Conservation (phyloP, 768 basidiomycete genomes). For the Russula olivacea region DNA sequence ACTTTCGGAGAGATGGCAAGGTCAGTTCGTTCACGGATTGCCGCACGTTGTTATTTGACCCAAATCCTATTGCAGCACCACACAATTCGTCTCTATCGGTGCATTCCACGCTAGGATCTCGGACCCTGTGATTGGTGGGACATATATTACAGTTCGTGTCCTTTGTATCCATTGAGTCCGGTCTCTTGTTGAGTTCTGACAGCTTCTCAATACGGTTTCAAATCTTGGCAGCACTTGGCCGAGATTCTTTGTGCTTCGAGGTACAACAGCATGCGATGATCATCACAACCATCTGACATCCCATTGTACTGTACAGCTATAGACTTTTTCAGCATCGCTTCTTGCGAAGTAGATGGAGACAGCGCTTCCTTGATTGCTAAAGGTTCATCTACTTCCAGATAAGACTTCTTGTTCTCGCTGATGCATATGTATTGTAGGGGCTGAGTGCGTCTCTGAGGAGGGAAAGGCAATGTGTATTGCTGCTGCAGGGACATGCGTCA, state of each 20-base stretch:
- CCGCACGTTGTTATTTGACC: slow-evolving; percentile 16
- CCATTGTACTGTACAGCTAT: slow-evolving; percentile 50
- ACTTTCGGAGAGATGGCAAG: slow-evolving; percentile 78
- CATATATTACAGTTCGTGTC: slow-evolving; percentile 90
- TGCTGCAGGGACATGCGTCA: slow-evolving; percentile 73
- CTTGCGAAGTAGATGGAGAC: slow-evolving; percentile 65
- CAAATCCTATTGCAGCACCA: slow-evolving; percentile 51
- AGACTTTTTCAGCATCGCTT: slow-evolving; percentile 80
- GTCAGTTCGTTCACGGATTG: slow-evolving; percentile 41
- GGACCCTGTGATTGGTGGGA: slow-evolving; percentile 94
- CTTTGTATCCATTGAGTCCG: neutral
- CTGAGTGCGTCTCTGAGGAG: slow-evolving; percentile 89
- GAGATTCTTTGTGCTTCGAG: slow-evolving; percentile 89
- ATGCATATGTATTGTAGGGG: slow-evolving; percentile 39
- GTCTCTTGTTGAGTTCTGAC: slow-evolving; percentile 7
- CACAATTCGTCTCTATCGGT: slow-evolving; percentile 96
- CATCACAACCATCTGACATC: slow-evolving; percentile 16
- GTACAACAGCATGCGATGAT: slow-evolving; percentile 31
- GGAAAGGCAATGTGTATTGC: slow-evolving; percentile 74
- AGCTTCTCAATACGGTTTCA: slow-evolving; percentile 92
- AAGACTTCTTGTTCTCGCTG: neutral
- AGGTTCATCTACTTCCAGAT: slow-evolving; percentile 36
- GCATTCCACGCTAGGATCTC: slow-evolving; percentile 96
- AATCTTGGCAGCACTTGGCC: slow-evolving; percentile 99
- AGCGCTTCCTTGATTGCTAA: slow-evolving; percentile 47